Base-by-base conservation (phyloP, 192 early-diverging fungal species). In the Umbelopsis sp. region DNA sequence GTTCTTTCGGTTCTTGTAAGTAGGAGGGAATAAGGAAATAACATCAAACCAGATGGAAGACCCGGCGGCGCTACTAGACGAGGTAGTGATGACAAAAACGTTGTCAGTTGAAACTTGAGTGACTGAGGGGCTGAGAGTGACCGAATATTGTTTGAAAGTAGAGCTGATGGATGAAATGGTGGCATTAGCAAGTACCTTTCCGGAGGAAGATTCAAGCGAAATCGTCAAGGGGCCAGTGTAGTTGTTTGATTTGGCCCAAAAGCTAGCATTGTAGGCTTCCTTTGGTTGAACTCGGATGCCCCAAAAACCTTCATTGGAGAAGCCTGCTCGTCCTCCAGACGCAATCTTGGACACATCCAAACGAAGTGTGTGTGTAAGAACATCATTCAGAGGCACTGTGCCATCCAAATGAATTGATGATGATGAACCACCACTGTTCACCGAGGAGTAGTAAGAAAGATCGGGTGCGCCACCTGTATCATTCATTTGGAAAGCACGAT, bases 1-100 rank as follows among this genome's bases (percentile, higher is more conserved):
- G 20, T 74, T 74, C 33, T 25, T n/a, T 52, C 72, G 16, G 20
- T 53, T 41, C 49, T 74, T 74, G 69, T 53, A 74, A 1, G 72
- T 74, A 22, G 69, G 48, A 27, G 70, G 70, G 50, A 74, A 74
- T 11, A 74, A 37, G 18, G 67, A 74, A 16, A 65, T 50, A 13
- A 74, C 65, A 25, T 65, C 58, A 74, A 68, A 74, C 66, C 69
- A 64, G 27, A 68, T 52, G 50, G 69, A 66, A 11, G 22, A 21
- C 12, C 64, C 67, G 16, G 46, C 37, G 20, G 65, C 72, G 22
- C 20, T 46, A 13, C 27, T 22, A 18, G 58, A 50, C 3, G 58
- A 49, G 15, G 50, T 51, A 1, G 23, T 71, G 8, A 65, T 41
- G 23, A 58, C 69, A 46, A 67, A 67, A 7, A 71, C 50, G 37